A percentile compares a stretch with the other conserved stretches of the same genome.
Conservation (phyloP, 768 basidiomycete genomes). For the Gymnopilus junonius region DNA sequence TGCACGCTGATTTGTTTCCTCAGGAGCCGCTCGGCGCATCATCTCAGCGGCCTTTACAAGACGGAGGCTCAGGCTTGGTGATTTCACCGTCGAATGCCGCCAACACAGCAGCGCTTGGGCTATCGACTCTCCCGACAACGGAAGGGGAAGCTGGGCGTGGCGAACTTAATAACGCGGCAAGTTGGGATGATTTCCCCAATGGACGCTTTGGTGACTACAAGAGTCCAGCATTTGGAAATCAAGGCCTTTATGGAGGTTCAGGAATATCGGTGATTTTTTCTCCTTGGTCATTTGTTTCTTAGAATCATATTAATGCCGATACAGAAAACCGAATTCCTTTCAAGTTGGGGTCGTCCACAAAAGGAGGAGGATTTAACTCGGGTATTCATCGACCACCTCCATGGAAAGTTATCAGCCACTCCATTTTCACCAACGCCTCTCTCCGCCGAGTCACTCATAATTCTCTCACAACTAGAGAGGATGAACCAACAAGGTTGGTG, state of each 20-base stretch:
- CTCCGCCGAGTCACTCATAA: slow-evolving; percentile 79
- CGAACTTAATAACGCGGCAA: slow-evolving; percentile 75
- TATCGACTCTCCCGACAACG: slow-evolving; percentile 51
- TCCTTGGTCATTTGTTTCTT: background rate
- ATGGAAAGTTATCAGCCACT: slow-evolving; percentile 71
- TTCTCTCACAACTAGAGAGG: slow-evolving; percentile 75
- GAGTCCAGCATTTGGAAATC: slow-evolving; percentile 91
- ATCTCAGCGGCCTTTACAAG: slow-evolving; percentile 28
- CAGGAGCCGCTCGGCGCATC: slow-evolving; percentile 46
- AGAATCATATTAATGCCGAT: background rate
- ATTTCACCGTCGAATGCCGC: slow-evolving; percentile 72
- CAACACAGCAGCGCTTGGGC: slow-evolving; percentile 58
- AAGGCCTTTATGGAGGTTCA: slow-evolving; percentile 78
- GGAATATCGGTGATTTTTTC: slow-evolving; percentile 52
- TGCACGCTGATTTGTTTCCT: slow-evolving; percentile 7
- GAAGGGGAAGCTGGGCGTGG: slow-evolving; percentile 74
- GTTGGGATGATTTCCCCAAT: slow-evolving; percentile 98
- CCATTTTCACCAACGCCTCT: slow-evolving; percentile 90
- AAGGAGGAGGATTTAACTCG: slow-evolving; percentile 68
- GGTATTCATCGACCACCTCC: slow-evolving; percentile 83
- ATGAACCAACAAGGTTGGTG: slow-evolving; percentile 86
- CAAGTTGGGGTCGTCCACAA: slow-evolving; percentile 79
- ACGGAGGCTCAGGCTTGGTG: slow-evolving; percentile 41
- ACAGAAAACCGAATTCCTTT: slow-evolving; percentile 66
- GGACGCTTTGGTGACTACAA: slow-evolving; percentile 98